Conservation (phyloP, 176 grass and related monocot genomes). For the Bromus sterilis region DNA sequence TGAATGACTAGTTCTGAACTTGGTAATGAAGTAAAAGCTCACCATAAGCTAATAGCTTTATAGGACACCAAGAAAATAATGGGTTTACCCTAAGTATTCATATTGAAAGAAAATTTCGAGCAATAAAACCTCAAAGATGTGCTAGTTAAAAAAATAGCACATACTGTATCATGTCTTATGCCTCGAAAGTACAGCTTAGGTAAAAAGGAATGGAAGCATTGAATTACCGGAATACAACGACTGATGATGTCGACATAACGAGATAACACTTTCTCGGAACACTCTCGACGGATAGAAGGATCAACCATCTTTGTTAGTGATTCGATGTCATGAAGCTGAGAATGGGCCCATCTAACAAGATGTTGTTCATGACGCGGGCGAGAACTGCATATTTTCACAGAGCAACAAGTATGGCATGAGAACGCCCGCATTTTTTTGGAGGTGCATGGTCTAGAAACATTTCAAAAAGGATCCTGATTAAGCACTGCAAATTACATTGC, state of each 20-base stretch:
- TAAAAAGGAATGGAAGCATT: neutral
- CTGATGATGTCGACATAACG: slow-evolving; percentile 82
- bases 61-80: neutral
- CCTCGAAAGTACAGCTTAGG: neutral
- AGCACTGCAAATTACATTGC: neutral
- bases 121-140: neutral
- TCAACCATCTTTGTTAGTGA: slow-evolving; percentile 68
- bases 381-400: slow-evolving; percentile 42
- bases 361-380: slow-evolving; percentile 53
- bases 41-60: neutral
- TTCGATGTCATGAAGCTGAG: slow-evolving; percentile 82
- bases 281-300: slow-evolving; percentile 48
- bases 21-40: slow-evolving; percentile 1
- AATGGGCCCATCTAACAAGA: slow-evolving; percentile 74
- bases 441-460: slow-evolving; percentile 7
- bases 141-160: slow-evolving; percentile 2
- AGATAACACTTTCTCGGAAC: slow-evolving; percentile 49
- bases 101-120: neutral
- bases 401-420: neutral
- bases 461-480: neutral
- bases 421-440: neutral
- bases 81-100: neutral
- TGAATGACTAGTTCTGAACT: neutral
- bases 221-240: slow-evolving; percentile 57
- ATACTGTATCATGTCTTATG: neutral